Conservation (phyloP, 108 stramenopile species). For the Asterionellopsis glacialis region DNA sequence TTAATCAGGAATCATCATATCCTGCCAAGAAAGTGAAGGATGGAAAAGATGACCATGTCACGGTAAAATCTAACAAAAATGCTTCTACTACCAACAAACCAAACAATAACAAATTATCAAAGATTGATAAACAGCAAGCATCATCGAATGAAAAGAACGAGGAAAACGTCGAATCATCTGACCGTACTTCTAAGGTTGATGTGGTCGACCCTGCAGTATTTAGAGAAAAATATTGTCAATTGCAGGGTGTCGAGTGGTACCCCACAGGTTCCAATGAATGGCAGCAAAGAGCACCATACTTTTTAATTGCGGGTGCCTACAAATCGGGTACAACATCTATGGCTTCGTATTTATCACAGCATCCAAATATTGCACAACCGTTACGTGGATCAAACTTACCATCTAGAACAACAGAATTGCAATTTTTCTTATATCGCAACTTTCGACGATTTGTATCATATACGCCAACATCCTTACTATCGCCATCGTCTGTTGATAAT, state of each 20-base stretch:
- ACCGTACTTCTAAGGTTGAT: neutral
- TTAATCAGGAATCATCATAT: too few species aligned
- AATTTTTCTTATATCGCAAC: slow-evolving; percentile 15
- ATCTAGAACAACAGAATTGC: slow-evolving; percentile 7
- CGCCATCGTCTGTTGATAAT: too few species aligned
- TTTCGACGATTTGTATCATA: slow-evolving; percentile 2
- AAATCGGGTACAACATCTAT: slow-evolving; percentile 13
- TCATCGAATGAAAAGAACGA: neutral
- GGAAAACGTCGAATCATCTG: neutral
- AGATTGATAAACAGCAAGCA: too few species aligned
- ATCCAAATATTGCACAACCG: slow-evolving; percentile 1
- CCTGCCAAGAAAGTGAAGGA: too few species aligned
- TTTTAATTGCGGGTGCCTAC: slow-evolving; percentile 18
- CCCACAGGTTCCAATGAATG: slow-evolving; percentile 1
- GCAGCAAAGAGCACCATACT: slow-evolving; percentile 16
- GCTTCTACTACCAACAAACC: too few species aligned
- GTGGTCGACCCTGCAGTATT: slow-evolving; percentile 1
- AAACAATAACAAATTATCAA: too few species aligned
- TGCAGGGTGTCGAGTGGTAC: slow-evolving; percentile 12
- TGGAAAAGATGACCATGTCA: too few species aligned
- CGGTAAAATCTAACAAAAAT: too few species aligned
- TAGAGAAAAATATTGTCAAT: slow-evolving; percentile 11
- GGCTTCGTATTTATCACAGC: slow-evolving; percentile 6
- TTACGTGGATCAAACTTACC: neutral
- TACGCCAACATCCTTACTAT: too few species aligned